Conservation (phyloP, 2,329 filamentous ascomycete genomes). For the Pestalotiopsis sp. region DNA sequence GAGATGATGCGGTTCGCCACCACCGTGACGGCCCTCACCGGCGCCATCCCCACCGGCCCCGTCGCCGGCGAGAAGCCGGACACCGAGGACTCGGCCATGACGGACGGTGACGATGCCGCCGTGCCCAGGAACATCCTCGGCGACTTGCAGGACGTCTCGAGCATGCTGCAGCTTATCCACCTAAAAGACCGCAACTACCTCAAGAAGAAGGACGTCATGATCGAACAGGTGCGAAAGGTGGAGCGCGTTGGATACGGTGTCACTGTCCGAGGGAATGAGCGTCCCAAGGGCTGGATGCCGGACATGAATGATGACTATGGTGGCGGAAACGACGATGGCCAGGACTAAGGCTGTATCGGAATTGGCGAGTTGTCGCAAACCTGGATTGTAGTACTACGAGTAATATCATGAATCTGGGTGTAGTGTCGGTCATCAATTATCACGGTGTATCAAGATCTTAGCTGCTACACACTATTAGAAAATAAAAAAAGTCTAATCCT, state of each 20-base stretch:
- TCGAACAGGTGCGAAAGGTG: constrained; percentile 88
- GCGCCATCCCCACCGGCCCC: constrained; percentile 48
- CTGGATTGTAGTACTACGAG: not conserved
- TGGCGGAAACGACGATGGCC: constrained; percentile 1
- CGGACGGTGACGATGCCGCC: constrained; percentile 24
- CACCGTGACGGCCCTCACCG: constrained; percentile 78
- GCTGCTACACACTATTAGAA: too few relatives aligned
- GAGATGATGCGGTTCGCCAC: constrained; percentile 98
- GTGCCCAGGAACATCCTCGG: constrained; percentile 66
- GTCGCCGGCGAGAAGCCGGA: constrained; percentile 21
- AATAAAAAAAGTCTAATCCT: too few relatives aligned
- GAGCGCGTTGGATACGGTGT: constrained; percentile 89
- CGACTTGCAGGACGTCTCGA: constrained; percentile 79
- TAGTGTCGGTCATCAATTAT: too few relatives aligned
- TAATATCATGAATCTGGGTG: not conserved
- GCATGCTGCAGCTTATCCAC: constrained; percentile 75
- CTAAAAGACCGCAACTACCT: constrained; percentile 60
- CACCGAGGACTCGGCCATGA: constrained; percentile 57
- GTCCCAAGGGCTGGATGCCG: constrained; percentile 32
- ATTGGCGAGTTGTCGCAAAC: not conserved
- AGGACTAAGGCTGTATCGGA: not conserved
- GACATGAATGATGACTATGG: constrained; percentile 13
- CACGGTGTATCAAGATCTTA: too few relatives aligned
- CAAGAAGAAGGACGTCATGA: constrained; percentile 86
- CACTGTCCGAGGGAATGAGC: constrained; percentile 65